Evolutionary conservation across 805 yeast species (phyloP).

Genomic region (Cephaloascus fragrans): DNA sequence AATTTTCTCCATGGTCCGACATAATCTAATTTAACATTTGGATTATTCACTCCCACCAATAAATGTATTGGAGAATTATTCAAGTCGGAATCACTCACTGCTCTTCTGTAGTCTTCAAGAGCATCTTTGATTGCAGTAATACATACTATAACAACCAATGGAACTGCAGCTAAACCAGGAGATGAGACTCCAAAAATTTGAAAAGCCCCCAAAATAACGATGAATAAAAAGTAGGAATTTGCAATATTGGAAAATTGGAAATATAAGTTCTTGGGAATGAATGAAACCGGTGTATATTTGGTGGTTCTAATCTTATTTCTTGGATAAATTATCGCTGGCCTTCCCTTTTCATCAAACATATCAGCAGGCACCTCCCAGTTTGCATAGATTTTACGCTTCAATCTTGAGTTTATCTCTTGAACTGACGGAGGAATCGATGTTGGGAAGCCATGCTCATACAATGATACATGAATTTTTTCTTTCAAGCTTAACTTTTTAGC

Average conservation of each 20-base stretch:
- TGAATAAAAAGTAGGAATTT: conserved; percentile 72
- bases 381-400: conserved; percentile 42
- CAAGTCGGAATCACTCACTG: conserved; percentile 60
- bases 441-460: conserved; percentile 11
- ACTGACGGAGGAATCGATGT: background rate
- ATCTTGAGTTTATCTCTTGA: conserved; percentile 6
- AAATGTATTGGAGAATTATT: conserved; percentile 69
- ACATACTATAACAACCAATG: conserved; percentile 65
- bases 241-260: conserved; percentile 86
- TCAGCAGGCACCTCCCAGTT: conserved; percentile 53
- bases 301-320: conserved; percentile 93
- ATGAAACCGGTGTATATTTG: conserved; percentile 84
- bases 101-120: conserved; percentile 71
- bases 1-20: conserved; percentile 61
- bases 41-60: conserved; percentile 42
- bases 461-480: conserved; percentile 9
- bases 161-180: conserved; percentile 69
- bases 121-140: conserved; percentile 77
- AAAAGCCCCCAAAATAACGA: conserved; percentile 74
- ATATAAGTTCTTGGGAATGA: conserved; percentile 74
- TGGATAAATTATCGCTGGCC: conserved; percentile 54
- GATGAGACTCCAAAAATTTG: conserved; percentile 72
- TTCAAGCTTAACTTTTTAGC: no score
- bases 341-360: conserved; percentile 48
- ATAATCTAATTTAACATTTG: conserved; percentile 53